Evolutionary conservation across 192 early-diverging fungal species (phyloP).

Genomic region (Entrophospora sp.): DNA sequence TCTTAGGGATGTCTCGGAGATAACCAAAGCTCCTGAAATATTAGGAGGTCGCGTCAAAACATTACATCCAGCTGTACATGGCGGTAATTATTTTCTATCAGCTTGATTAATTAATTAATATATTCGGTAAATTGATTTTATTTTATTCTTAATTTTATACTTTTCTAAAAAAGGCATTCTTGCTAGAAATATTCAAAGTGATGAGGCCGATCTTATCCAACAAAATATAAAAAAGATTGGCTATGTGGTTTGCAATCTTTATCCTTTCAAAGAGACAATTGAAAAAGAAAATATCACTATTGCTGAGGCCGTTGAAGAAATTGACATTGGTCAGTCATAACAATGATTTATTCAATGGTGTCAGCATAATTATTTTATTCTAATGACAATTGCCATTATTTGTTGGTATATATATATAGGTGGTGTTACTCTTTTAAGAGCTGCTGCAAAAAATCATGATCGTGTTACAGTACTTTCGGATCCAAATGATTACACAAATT

Average conservation of each 20-base stretch:
- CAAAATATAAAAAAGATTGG: slow-evolving; percentile 91
- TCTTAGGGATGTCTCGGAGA: slow-evolving; percentile 92
- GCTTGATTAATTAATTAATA: neutral
- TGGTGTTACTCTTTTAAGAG: slow-evolving; percentile 94
- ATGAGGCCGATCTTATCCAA: slow-evolving; percentile 77
- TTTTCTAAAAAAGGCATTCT: too few relatives aligned
- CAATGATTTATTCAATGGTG: neutral
- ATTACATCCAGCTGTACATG: slow-evolving; percentile 96
- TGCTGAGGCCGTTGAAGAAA: slow-evolving; percentile 92
- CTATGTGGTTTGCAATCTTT: slow-evolving; percentile 95
- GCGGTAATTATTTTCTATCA: slow-evolving; percentile 43
- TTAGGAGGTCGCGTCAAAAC: slow-evolving; percentile 99
- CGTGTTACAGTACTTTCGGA: slow-evolving; percentile 90
- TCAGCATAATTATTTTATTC: too few relatives aligned
- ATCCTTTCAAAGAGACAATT: slow-evolving; percentile 95
- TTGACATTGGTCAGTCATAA: slow-evolving; percentile 98
- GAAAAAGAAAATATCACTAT: slow-evolving; percentile 84
- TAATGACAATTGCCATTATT: too few relatives aligned
- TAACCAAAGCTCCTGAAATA: slow-evolving; percentile 98
- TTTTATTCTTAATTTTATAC: too few relatives aligned
- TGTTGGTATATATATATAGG: too few relatives aligned
- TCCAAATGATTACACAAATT: slow-evolving; percentile 77
- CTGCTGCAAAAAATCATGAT: slow-evolving; percentile 98
- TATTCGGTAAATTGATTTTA: too few relatives aligned
- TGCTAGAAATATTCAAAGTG: slow-evolving; percentile 74